phyloP scores from a whole-genome alignment of 148 eudicot species.

The Rhododendron simsii region DNA sequence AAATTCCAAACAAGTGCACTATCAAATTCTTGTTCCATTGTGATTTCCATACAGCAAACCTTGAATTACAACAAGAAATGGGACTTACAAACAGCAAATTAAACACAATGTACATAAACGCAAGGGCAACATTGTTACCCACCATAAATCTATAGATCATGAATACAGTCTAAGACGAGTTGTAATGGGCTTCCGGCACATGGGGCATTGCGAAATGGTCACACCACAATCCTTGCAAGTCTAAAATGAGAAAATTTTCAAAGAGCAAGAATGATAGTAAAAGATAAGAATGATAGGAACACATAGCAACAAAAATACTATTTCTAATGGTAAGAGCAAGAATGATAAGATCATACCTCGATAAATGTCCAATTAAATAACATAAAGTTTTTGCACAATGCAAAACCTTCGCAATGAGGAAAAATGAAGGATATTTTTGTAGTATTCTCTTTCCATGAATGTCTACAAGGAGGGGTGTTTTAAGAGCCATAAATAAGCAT shows the following conservation, averaged over 20 bases:
- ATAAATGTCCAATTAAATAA: neutral
- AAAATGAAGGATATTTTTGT: neutral
- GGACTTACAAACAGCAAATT: neutral
- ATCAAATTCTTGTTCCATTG: neutral
- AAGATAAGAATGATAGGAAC: neutral
- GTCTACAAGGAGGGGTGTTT: neutral
- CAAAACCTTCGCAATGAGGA: neutral
- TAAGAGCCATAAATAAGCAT: neutral
- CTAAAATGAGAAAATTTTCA: constrained; percentile 19
- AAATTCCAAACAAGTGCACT: neutral
- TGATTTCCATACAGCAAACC: neutral
- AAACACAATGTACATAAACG: neutral
- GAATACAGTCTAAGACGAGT: constrained; percentile 51
- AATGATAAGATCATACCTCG: neutral
- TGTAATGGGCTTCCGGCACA: constrained; percentile 58
- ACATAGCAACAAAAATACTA: neutral
- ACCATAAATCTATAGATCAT: constrained; percentile 15
- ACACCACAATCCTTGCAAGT: constrained; percentile 74
- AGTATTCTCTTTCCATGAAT: neutral
- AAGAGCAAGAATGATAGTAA: neutral
- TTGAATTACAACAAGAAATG: neutral
- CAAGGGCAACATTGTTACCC: neutral
- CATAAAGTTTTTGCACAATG: neutral
- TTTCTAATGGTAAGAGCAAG: neutral
- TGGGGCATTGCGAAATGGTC: constrained; percentile 48